phyloP scores from a whole-genome alignment of 169 alveolate species.

The Pseudocohnilembus persalinus region DNA sequence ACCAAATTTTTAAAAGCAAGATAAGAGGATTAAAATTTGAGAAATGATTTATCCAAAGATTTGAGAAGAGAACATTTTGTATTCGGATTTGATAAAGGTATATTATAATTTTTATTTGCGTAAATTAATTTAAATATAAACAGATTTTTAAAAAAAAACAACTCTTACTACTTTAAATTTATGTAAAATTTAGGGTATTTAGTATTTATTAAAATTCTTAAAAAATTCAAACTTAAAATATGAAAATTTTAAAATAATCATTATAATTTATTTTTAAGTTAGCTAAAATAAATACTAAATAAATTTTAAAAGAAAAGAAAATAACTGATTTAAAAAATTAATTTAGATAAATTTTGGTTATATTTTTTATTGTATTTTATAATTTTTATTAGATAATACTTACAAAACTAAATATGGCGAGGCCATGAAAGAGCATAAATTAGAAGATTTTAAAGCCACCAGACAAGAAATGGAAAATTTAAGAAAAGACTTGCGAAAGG shows the following conservation, averaged over 20 bases:
- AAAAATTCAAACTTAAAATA: too few relatives aligned
- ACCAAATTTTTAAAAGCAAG: not conserved
- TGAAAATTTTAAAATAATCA: too few relatives aligned
- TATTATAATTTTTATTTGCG: not conserved
- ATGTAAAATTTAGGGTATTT: too few relatives aligned
- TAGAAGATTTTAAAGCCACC: conserved; percentile 8
- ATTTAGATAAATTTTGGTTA: conserved; percentile 15
- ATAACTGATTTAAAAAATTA: too few relatives aligned
- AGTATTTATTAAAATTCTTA: too few relatives aligned
- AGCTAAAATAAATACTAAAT: conserved; percentile 9
- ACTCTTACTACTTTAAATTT: too few relatives aligned
- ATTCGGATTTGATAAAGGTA: conserved; percentile 38
- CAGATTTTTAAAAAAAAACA: conserved; percentile 1
- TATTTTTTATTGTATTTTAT: not conserved
- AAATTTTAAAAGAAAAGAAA: conserved; percentile 10
- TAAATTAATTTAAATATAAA: not conserved
- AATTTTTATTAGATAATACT: not conserved
- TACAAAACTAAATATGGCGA: conserved; percentile 7
- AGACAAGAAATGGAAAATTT: conserved; percentile 20
- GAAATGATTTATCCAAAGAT: conserved; percentile 17
- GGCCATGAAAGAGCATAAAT: not conserved
- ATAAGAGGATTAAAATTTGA: not conserved
- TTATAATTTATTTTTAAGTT: too few relatives aligned
- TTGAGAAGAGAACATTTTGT: conserved; percentile 44
- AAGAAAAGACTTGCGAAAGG: conserved; percentile 21